Evolutionary conservation across 768 basidiomycete species (phyloP).

Genomic region (Naganishia antarctica): DNA sequence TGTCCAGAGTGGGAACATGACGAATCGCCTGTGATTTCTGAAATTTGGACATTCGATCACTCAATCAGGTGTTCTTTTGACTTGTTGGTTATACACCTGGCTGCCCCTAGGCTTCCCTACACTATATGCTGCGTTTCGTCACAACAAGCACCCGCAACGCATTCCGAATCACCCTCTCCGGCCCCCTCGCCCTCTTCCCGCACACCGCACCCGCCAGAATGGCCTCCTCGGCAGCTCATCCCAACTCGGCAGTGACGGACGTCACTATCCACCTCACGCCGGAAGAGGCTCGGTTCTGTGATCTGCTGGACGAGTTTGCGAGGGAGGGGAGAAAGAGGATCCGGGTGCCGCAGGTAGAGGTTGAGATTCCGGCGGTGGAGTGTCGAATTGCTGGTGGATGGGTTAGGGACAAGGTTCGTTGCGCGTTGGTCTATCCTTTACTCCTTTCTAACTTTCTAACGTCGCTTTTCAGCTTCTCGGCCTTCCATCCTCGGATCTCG

Average conservation of each 20-base stretch:
- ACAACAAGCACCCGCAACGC: neutral
- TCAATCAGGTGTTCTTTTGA: no score
- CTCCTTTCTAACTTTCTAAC: no score
- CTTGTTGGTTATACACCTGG: no score
- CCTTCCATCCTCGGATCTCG: slow-evolving; percentile 79
- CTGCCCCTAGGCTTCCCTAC: no score
- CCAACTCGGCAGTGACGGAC: no score
- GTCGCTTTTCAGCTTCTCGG: slow-evolving; percentile 60
- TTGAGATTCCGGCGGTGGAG: slow-evolving; percentile 55
- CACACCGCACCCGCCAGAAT: neutral
- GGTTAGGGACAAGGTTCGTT: slow-evolving; percentile 90
- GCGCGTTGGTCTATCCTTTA: neutral
- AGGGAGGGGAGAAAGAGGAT: slow-evolving; percentile 51
- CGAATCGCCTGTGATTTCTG: neutral
- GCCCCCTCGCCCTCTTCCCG: neutral
- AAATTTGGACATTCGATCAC: no score
- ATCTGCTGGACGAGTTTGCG: slow-evolving; percentile 74
- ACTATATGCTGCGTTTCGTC: no score
- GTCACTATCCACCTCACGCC: slow-evolving; percentile 55
- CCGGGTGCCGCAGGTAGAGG: slow-evolving; percentile 52
- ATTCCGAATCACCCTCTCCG: neutral
- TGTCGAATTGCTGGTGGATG: slow-evolving; percentile 96
- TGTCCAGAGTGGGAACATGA: neutral
- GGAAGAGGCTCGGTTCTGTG: slow-evolving; percentile 65
- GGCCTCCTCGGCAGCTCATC: neutral